phyloP scores from a whole-genome alignment of 2,329 filamentous ascomycete species.

The Dactylellina haptotyla region DNA sequence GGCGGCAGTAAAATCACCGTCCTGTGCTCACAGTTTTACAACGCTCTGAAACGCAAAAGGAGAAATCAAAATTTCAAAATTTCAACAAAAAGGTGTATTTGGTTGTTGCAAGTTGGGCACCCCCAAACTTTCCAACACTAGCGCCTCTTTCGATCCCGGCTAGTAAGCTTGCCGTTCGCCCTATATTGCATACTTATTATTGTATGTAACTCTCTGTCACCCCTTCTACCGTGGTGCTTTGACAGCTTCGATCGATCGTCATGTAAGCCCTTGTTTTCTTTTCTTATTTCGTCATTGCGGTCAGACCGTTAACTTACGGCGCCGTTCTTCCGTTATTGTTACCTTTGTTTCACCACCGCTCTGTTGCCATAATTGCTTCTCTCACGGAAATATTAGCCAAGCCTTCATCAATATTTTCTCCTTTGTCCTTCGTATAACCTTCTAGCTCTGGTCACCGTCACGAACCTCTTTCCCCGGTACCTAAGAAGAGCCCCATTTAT shows the following conservation, averaged over 20 bases:
- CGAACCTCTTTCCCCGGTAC: background rate
- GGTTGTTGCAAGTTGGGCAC: background rate
- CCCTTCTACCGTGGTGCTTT: no score
- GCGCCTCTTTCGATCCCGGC: slow-evolving; percentile 35
- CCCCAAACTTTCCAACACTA: slow-evolving; percentile 38
- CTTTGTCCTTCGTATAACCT: background rate
- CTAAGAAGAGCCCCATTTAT: background rate
- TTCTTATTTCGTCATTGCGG: slow-evolving; percentile 11
- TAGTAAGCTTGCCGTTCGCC: slow-evolving; percentile 15
- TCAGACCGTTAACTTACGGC: slow-evolving; percentile 15
- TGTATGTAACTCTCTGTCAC: no score
- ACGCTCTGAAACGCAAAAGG: slow-evolving; percentile 20
- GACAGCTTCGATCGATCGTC: slow-evolving; percentile 38
- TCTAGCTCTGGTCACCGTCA: background rate
- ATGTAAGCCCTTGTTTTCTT: slow-evolving; percentile 33
- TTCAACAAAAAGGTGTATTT: background rate
- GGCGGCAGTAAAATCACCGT: no score
- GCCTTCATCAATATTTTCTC: no score
- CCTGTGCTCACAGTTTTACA: no score
- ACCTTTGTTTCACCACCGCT: background rate
- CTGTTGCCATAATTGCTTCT: background rate
- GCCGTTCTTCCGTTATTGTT: slow-evolving; percentile 6
- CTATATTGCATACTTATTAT: slow-evolving; percentile 12
- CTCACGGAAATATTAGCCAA: no score
- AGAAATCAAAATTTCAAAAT: slow-evolving; percentile 6